Evolutionary conservation across 2,329 filamentous ascomycete species (phyloP).

Genomic region (Pseudogymnoascus sp.): DNA sequence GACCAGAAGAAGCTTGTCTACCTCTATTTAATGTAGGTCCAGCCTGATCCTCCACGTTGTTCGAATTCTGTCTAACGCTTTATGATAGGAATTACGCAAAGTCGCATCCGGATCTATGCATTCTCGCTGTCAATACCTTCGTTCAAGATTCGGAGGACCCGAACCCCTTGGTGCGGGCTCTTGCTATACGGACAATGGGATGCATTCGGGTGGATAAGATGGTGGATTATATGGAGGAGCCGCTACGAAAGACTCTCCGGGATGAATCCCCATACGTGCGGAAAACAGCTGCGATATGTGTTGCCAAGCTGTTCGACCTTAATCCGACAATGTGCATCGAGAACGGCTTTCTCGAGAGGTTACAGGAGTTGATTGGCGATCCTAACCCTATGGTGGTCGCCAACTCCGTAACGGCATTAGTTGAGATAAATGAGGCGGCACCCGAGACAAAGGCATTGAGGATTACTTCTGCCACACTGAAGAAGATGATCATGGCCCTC

Average conservation of each 20-base stretch:
- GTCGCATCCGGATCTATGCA: slow-evolving; percentile 95
- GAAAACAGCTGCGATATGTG: slow-evolving; percentile 95
- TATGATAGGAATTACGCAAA: slow-evolving; percentile 89
- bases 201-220: slow-evolving; percentile 98
- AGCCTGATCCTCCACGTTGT: background rate
- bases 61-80: slow-evolving; percentile 12
- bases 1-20: slow-evolving; percentile 99
- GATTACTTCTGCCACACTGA: slow-evolving; percentile 73
- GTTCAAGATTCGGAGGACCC: slow-evolving; percentile 98
- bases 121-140: slow-evolving; percentile 97
- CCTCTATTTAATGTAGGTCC: slow-evolving; percentile 80
- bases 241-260: slow-evolving; percentile 85
- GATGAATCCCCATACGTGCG: slow-evolving; percentile 98
- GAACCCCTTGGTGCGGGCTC: slow-evolving; percentile 86
- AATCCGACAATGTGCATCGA: slow-evolving; percentile 90
- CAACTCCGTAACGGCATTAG: slow-evolving; percentile 88
- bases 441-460: slow-evolving; percentile 84
- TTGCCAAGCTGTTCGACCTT: slow-evolving; percentile 94
- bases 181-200: slow-evolving; percentile 96
- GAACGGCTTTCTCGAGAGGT: slow-evolving; percentile 86
- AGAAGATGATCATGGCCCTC: slow-evolving; percentile 92
- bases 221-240: slow-evolving; percentile 99
- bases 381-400: slow-evolving; percentile 99
- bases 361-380: slow-evolving; percentile 94
- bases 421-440: slow-evolving; percentile 82